Evolutionary conservation across 2,329 filamentous ascomycete genomes (phyloP), one percentile per base, ranked within the genome.

Genomic region (Hymenoscyphus scutula): DNA sequence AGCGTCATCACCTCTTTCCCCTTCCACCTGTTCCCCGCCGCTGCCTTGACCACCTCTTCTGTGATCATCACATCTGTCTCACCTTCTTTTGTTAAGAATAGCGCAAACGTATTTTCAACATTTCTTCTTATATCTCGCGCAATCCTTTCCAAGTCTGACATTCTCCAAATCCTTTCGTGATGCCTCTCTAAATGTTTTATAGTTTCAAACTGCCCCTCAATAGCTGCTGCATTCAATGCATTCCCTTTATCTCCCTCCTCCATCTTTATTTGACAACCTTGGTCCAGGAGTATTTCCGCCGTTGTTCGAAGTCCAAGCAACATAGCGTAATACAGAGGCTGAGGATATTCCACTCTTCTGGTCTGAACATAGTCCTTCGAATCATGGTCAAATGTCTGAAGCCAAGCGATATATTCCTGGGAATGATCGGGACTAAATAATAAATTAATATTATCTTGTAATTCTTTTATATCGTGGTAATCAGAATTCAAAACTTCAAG

Each of bases 181-280:
- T 38, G 6, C 5, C 23, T 23, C 23, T 10, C 11, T 23, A 34
- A 10, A 19, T 30, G 37, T 23, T 32, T n/a, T 23, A 56, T 6
- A 23, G 23, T 56, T 19, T 56, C 5, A 11, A 15, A 32, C 19
- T 56, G 2, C 5, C 54, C 54, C 19, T 5, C 10, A 37, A 56
- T 30, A 19, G 29, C 13, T 5, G 54, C 54, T 17, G 54, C 54
- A 56, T 34, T 56, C 3, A 56, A 56, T 19, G 54, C 54, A 56
- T 23, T 56, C 3, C 30, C 27, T 37, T 32, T 15, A 30, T 11
- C 2, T 23, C 54, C 54, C 30, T 37, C 54, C 17, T 53, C 41
- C 3, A 13, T 37, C 11, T 23, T 4, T 17, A 56, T 23, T 17
- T 34, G 6, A 15, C 29, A 32, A 15, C 54, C 29, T n/a, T 56